phyloP scores from a whole-genome alignment of 257 asterid species.

The Fraxinus pennsylvanica region DNA sequence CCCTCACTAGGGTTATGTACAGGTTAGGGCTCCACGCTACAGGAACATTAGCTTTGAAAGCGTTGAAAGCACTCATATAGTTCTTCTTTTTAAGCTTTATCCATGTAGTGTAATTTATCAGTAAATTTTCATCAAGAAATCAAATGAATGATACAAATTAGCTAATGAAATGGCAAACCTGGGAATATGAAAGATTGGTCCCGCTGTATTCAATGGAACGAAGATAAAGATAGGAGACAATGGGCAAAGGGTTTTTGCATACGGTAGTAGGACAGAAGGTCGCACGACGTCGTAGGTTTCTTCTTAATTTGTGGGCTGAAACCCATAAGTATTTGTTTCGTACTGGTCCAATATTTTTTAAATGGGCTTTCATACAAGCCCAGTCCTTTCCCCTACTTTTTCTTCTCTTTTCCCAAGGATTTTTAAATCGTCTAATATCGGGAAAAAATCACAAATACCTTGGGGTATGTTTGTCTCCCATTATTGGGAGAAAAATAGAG shows the following conservation, averaged over 20 bases:
- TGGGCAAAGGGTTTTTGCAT: neutral
- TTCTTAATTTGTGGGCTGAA: neutral
- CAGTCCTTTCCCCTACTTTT: neutral
- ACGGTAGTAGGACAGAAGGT: neutral
- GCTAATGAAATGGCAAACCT: neutral
- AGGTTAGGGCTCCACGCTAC: conserved; percentile 88
- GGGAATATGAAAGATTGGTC: neutral
- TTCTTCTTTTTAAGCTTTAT: conserved; percentile 1
- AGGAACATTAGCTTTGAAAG: conserved; percentile 75
- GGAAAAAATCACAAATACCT: no score
- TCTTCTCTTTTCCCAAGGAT: neutral
- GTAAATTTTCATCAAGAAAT: neutral
- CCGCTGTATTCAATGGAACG: neutral
- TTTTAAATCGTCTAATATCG: neutral
- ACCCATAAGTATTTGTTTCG: neutral
- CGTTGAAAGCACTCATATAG: conserved; percentile 82
- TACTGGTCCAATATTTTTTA: neutral
- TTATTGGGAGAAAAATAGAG: no score
- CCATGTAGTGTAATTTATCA: conserved; percentile 20
- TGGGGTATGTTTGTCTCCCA: no score
- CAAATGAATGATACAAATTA: neutral
- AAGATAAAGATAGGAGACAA: neutral
- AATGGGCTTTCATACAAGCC: neutral
- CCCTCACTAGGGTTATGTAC: conserved; percentile 90
- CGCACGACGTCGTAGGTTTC: neutral